Base-by-base conservation (phyloP, 1,139 yeast species). In the Chernovozyma aurita region DNA sequence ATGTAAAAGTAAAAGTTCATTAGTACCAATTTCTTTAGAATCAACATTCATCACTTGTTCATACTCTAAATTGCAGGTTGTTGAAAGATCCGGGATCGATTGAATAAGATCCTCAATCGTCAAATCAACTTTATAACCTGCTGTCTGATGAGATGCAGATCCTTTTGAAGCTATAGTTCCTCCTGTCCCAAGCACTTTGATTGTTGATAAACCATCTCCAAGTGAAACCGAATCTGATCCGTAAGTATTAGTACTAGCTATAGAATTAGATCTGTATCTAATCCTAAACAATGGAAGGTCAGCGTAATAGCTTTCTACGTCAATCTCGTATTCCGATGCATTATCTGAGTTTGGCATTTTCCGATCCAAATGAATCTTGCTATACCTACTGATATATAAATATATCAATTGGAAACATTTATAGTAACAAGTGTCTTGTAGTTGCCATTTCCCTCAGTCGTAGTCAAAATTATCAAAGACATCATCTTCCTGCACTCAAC, bases 101-200 rank as follows among this genome's bases (percentile, higher is more conserved):
- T 64, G 60, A 31, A 79, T 58, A 46, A 80, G 61, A 40, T 80
- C 84, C 45, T 79, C 82, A 37, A 80, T 76, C 11, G 85, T 76
- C 44, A 80, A 59, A 52, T 78, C 86, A 2, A 80, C 85, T 39
- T 76, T 66, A 50, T 80, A 80, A 1, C 85, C 86, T 1, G 85
- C 84, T 2, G 86, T 80, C 41, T 76, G 78, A 21, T 78, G 69
- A 1, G 78, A 62, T 12, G 67, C 53, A 1, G 64, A 55, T 0
- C 84, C 85, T 49, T 78, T 78, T 1, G 85, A 77, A 1, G 86
- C 86, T 46, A 80, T 80, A 3, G 87, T 80, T 12, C 87, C 87
- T 8, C 87, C 87, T 1, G 87, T 80, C 2, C 85, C 87, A 25
- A 80, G 59, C 17, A 80, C 77, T 46, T 80, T 80, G 34, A 80